phyloP scores from a whole-genome alignment of 768 basidiomycete genomes.

The Podaxis sp. region DNA sequence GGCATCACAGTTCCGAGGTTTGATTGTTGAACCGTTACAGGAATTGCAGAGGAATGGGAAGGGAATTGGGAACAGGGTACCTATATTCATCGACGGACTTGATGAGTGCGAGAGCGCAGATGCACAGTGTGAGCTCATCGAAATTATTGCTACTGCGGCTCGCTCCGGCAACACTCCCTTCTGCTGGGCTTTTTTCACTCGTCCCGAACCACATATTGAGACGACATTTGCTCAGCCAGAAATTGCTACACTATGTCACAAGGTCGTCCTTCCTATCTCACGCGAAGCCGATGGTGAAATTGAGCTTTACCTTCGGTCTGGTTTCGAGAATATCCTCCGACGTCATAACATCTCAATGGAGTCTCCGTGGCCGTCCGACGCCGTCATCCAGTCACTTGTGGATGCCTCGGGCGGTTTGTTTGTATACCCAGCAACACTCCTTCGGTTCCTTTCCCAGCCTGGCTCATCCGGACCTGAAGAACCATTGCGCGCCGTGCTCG shows the following conservation, averaged over 20 bases:
- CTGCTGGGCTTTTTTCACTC: conserved; percentile 8
- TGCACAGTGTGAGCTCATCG: background rate
- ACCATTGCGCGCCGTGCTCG: background rate
- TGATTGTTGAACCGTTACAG: background rate
- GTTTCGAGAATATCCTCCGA: conserved; percentile 5
- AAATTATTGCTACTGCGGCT: background rate
- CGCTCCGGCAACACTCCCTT: background rate
- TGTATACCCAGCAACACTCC: conserved; percentile 26
- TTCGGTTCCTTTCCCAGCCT: conserved; percentile 24
- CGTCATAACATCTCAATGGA: background rate
- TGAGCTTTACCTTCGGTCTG: conserved; percentile 5
- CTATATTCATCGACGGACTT: background rate
- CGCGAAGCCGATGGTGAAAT: conserved; percentile 6
- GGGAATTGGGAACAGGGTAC: background rate
- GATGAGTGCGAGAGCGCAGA: background rate
- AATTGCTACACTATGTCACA: background rate
- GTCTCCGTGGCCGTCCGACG: conserved; percentile 16
- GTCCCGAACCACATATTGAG: conserved; percentile 4
- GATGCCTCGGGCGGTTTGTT: conserved; percentile 24
- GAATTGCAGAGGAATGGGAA: background rate
- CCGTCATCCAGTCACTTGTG: conserved; percentile 16
- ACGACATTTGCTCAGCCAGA: background rate
- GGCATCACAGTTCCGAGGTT: background rate
- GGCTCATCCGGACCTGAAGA: conserved; percentile 2
- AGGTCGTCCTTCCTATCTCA: background rate